Evolutionary conservation across 345 rosid species (phyloP).

Genomic region (Citrus trifoliata): DNA sequence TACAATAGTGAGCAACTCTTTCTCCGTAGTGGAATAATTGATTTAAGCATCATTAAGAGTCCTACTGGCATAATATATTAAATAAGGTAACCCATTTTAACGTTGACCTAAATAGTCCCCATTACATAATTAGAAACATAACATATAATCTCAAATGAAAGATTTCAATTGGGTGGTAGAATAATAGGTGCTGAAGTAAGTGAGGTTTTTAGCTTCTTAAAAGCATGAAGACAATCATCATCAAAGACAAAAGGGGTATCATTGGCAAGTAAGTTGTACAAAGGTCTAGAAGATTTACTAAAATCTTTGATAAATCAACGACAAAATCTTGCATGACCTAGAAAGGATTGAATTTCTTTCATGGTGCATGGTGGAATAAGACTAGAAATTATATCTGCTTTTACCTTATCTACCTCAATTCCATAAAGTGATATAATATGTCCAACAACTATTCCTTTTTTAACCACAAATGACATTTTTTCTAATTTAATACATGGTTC

Average conservation of each 20-base stretch:
- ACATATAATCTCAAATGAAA: too few relatives aligned
- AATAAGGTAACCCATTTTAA: too few relatives aligned
- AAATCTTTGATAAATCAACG: neutral
- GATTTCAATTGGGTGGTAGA: neutral
- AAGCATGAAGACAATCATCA: neutral
- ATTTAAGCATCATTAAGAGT: too few relatives aligned
- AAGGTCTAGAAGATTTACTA: too few relatives aligned
- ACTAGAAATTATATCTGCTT: too few relatives aligned
- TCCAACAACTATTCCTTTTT: neutral
- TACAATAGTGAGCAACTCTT: neutral
- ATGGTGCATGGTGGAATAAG: neutral
- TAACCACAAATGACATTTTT: too few relatives aligned
- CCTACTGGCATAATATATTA: neutral
- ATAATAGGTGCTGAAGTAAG: neutral
- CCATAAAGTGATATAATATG: neutral
- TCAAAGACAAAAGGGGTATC: neutral
- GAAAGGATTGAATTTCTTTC: too few relatives aligned
- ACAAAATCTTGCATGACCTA: too few relatives aligned
- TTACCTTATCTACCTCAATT: neutral
- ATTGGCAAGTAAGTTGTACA: neutral
- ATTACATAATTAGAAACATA: neutral
- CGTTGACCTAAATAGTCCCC: neutral
- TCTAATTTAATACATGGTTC: neutral
- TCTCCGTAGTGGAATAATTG: neutral
- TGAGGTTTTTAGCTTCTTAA: neutral